Conservation (phyloP, 2,329 filamentous ascomycete species). For the Neophaeococcomyces aloes region DNA sequence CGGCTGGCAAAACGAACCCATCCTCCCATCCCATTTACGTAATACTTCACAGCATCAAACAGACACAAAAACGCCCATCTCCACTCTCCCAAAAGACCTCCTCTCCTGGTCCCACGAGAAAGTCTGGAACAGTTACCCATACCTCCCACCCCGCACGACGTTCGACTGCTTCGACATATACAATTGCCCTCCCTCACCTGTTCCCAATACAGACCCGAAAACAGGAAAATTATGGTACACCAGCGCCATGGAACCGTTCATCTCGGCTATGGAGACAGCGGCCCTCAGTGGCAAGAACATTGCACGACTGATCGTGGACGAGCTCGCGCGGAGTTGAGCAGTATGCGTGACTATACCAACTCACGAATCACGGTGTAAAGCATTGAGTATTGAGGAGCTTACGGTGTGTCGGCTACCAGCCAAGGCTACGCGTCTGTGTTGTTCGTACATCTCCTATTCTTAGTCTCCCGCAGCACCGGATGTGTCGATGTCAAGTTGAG, state of each 20-base stretch:
- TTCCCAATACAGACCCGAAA: background rate
- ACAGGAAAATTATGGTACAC: conserved; percentile 42
- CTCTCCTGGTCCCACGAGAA: conserved; percentile 71
- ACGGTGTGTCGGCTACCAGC: too few relatives aligned
- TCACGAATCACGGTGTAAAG: too few relatives aligned
- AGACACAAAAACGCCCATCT: conserved; percentile 20
- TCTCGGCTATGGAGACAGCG: conserved; percentile 95
- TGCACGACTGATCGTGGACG: conserved; percentile 45
- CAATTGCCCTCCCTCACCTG: conserved; percentile 25
- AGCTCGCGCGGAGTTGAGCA: conserved; percentile 11
- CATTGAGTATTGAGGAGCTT: too few relatives aligned
- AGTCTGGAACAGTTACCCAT: conserved; percentile 75
- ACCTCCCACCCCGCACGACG: conserved; percentile 69
- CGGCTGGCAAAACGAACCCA: conserved; percentile 27
- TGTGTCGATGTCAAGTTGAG: too few relatives aligned
- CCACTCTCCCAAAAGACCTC: conserved; percentile 27
- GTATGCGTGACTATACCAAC: background rate
- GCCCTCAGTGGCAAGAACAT: conserved; percentile 68
- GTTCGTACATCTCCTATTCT: too few relatives aligned
- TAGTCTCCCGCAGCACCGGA: too few relatives aligned
- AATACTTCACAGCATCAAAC: conserved; percentile 1
- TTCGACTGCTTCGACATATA: conserved; percentile 68
- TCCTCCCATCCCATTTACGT: conserved; percentile 9
- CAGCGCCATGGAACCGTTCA: conserved; percentile 74
- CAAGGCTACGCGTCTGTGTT: too few relatives aligned